These are phyloP conservation scores for Neurospora sp. DNA, from an alignment of 495 filamentous ascomycete species.

Conservation along the genomic window DNA sequence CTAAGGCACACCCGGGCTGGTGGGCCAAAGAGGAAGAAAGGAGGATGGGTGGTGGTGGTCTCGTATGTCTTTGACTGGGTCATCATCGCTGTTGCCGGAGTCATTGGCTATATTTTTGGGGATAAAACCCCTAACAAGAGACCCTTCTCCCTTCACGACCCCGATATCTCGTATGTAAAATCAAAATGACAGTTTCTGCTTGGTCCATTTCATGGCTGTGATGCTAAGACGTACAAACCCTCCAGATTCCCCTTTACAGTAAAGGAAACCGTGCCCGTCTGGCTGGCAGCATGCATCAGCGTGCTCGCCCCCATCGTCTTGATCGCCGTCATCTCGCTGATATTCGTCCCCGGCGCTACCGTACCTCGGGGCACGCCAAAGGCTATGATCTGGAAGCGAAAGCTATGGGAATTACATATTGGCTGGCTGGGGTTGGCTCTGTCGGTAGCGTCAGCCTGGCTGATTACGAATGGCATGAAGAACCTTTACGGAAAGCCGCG, in stretches of 20 bases:
- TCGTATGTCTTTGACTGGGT: slow-evolving; percentile 42
- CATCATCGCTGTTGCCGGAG: slow-evolving; percentile 29
- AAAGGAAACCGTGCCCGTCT: slow-evolving; percentile 61
- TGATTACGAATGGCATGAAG: slow-evolving; percentile 76
- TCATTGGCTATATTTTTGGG: slow-evolving; percentile 35
- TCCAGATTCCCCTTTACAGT: slow-evolving; percentile 61
- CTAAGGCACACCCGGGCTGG: slow-evolving; percentile 6
- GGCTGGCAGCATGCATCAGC: slow-evolving; percentile 45
- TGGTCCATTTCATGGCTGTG: background rate
- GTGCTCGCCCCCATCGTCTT: slow-evolving; percentile 50
- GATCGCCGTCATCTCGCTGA: slow-evolving; percentile 61
- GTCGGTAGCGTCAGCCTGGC: slow-evolving; percentile 56
- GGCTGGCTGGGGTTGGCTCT: slow-evolving; percentile 66
- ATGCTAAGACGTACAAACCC: slow-evolving; percentile 16
- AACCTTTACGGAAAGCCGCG: slow-evolving; percentile 79
- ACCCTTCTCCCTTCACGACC: slow-evolving; percentile 38
- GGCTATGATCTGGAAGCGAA: slow-evolving; percentile 56
- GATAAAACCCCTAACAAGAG: slow-evolving; percentile 47
- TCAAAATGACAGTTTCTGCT: background rate
- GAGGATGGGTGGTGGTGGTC: slow-evolving; percentile 21
- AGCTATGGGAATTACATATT: slow-evolving; percentile 77
- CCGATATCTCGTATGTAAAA: slow-evolving; percentile 33
- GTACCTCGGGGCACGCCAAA: slow-evolving; percentile 57
- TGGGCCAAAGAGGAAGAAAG: slow-evolving; percentile 13
- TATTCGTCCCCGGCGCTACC: slow-evolving; percentile 54